A percentile compares a stretch with the other conserved stretches of the same genome.
Evolutionary conservation across 108 stramenopile species (phyloP).

Genomic region (Cylindrotheca fusiformis): DNA sequence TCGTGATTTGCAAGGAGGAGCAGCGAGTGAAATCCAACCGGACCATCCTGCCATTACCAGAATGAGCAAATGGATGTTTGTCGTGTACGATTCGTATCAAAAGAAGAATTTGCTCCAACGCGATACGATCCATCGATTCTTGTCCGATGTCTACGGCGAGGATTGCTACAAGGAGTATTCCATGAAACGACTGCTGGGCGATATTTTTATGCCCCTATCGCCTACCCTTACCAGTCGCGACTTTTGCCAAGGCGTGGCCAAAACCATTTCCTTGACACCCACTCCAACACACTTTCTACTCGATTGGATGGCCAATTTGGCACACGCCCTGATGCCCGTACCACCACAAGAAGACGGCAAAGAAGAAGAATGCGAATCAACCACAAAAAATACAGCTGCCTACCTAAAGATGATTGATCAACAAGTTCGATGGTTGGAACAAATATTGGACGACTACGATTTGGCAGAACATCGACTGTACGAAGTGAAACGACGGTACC

Average conservation of each 20-base stretch:
- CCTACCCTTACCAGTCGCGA: constrained; percentile 16
- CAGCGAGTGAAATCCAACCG: no score
- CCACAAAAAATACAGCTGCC: constrained; percentile 28
- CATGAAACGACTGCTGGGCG: constrained; percentile 43
- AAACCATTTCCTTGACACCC: constrained; percentile 19
- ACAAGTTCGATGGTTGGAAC: constrained; percentile 26
- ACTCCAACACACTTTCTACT: constrained; percentile 36
- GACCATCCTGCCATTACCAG: constrained; percentile 23
- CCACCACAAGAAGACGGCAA: background rate
- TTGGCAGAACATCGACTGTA: constrained; percentile 49
- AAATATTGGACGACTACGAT: constrained; percentile 33
- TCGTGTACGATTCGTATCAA: constrained; percentile 81
- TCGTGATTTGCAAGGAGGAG: constrained; percentile 12
- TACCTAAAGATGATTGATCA: constrained; percentile 45
- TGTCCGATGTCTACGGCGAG: constrained; percentile 81
- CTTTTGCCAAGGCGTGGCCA: constrained; percentile 24
- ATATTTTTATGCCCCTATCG: constrained; percentile 43
- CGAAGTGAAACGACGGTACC: constrained; percentile 81
- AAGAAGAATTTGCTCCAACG: constrained; percentile 60
- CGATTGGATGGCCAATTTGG: constrained; percentile 56
- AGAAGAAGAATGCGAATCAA: background rate
- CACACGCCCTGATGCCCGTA: constrained; percentile 32
- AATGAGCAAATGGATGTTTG: constrained; percentile 48
- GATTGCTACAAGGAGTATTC: constrained; percentile 58
- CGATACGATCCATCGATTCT: constrained; percentile 81